These are phyloP conservation scores for Dendrobium catenatum DNA, from an alignment of 106 monocot species.

Conservation along the genomic window DNA sequence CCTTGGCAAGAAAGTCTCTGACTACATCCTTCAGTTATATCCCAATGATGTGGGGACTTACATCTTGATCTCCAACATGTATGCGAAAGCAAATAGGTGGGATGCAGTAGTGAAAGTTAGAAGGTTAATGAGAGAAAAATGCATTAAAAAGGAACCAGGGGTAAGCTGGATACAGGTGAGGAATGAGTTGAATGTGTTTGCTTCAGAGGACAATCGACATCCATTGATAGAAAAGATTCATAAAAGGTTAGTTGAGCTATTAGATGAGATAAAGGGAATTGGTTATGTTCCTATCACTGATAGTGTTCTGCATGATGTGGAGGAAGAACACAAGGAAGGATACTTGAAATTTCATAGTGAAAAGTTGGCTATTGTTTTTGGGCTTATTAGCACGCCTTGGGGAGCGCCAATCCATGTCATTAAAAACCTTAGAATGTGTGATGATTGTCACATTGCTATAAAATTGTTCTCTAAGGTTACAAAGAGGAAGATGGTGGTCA, in stretches of 20 bases:
- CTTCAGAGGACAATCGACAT: slow-evolving; percentile 48
- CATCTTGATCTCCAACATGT: slow-evolving; percentile 56
- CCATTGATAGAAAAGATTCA: slow-evolving; percentile 27
- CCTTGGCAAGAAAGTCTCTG: slow-evolving; percentile 40
- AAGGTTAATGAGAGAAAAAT: slow-evolving; percentile 48
- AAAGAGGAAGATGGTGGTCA: slow-evolving; percentile 32
- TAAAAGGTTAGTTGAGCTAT: slow-evolving; percentile 29
- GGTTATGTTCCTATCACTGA: slow-evolving; percentile 43
- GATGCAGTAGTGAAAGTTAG: slow-evolving; percentile 43
- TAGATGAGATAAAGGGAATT: slow-evolving; percentile 32
- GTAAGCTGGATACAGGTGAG: slow-evolving; percentile 70
- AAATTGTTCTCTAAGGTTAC: slow-evolving; percentile 44
- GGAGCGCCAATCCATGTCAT: slow-evolving; percentile 37
- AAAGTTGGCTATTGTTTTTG: slow-evolving; percentile 47
- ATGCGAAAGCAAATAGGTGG: slow-evolving; percentile 61
- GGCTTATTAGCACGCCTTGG: slow-evolving; percentile 22
- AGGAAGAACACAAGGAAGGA: slow-evolving; percentile 49
- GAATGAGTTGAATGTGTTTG: slow-evolving; percentile 47
- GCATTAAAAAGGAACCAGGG: slow-evolving; percentile 67
- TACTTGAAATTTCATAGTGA: slow-evolving; percentile 51
- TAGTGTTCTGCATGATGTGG: slow-evolving; percentile 46
- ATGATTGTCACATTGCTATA: slow-evolving; percentile 50
- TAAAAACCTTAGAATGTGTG: slow-evolving; percentile 54
- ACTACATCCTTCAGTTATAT: slow-evolving; percentile 41
- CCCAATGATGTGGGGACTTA: slow-evolving; percentile 62